Conservation (phyloP, 148 eudicot species). For the Arctostaphylos glauca region DNA sequence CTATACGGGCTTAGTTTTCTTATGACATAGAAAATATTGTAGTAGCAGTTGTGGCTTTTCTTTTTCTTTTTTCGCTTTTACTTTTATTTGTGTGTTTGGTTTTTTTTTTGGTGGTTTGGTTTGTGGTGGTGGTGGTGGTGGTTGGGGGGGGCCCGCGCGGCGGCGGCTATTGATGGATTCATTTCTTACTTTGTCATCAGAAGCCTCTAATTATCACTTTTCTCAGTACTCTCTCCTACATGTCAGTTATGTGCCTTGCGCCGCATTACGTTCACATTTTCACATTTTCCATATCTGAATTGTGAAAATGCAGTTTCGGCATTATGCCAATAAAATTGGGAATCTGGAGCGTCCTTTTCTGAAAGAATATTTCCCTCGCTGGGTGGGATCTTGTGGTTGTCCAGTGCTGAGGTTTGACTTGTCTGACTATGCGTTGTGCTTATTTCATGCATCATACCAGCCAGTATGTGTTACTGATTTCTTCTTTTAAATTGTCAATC, state of each 20-base stretch:
- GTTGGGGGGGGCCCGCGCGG: no score
- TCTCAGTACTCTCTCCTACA: background rate
- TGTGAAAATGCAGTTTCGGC: constrained; percentile 70
- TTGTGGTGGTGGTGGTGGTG: no score
- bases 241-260: background rate
- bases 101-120: background rate
- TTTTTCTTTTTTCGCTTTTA: background rate
- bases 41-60: background rate
- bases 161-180: background rate
- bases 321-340: constrained; percentile 88
- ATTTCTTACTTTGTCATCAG: background rate
- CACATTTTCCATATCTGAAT: background rate
- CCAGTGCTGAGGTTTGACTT: constrained; percentile 72
- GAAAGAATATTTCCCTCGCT: constrained; percentile 91
- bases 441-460: background rate
- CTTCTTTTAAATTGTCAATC: constrained; percentile 6
- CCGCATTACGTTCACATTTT: background rate
- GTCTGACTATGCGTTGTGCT: constrained; percentile 14
- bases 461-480: constrained; percentile 17
- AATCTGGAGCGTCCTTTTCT: constrained; percentile 98
- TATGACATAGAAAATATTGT: background rate
- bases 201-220: background rate
- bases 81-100: background rate
- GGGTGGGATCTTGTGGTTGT: constrained; percentile 97
- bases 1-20: background rate